These are phyloP conservation scores for Sporothrix schenckii DNA, from an alignment of 2,329 filamentous ascomycete genomes.

Conservation along the genomic window DNA sequence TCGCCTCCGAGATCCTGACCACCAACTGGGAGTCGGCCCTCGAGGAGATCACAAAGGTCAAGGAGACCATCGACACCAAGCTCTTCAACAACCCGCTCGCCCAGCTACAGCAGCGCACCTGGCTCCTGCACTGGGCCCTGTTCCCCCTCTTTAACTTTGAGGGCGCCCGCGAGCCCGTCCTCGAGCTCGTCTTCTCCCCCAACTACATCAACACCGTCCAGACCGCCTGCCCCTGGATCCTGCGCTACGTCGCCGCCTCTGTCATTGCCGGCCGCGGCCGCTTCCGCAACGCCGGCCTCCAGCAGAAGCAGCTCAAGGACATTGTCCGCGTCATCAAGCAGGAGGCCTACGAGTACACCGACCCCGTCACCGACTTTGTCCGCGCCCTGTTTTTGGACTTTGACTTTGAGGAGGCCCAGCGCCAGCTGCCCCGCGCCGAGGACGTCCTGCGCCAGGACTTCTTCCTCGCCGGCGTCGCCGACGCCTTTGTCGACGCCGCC, in stretches of 20 bases:
- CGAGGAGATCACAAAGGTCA: constrained; percentile 87
- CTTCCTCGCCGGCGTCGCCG: constrained; percentile 83
- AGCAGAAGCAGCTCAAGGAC: constrained; percentile 99
- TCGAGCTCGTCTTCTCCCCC: constrained; percentile 95
- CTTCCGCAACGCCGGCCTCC: constrained; percentile 76
- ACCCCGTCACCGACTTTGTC: constrained; percentile 95
- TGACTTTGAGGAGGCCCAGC: constrained; percentile 95
- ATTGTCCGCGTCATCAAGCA: constrained; percentile 93
- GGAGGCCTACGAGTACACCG: constrained; percentile 95
- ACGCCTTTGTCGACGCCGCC: constrained; percentile 90
- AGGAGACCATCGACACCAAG: constrained; percentile 89
- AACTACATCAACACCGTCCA: constrained; percentile 99
- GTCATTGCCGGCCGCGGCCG: constrained; percentile 92
- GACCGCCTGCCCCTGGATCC: constrained; percentile 93
- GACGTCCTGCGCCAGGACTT: constrained; percentile 91
- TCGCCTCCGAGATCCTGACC: constrained; percentile 92
- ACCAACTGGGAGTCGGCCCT: constrained; percentile 94
- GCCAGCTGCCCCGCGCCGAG: constrained; percentile 83
- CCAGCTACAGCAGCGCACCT: constrained; percentile 94
- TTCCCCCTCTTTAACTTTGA: constrained; percentile 99
- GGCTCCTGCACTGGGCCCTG: constrained; percentile 96
- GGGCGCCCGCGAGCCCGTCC: constrained; percentile 81
- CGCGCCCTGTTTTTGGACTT: constrained; percentile 94
- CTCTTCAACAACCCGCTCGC: constrained; percentile 95
- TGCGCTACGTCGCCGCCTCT: constrained; percentile 89